Conservation (phyloP, 805 yeast genomes). For the Ogataea pignaliae region DNA sequence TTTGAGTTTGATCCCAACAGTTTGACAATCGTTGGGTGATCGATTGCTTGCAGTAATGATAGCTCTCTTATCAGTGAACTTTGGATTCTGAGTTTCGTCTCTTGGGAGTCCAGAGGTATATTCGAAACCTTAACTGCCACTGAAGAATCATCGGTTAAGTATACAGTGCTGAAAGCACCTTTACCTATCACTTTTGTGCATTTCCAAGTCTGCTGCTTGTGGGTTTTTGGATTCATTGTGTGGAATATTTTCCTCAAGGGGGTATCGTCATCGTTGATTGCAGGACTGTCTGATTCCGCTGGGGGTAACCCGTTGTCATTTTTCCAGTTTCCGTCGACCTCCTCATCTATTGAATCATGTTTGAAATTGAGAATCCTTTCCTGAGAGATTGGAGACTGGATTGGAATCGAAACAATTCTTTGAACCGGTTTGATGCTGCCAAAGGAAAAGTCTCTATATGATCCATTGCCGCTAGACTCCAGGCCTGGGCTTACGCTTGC, state of each 20-base stretch:
- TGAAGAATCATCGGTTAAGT: conserved; percentile 33
- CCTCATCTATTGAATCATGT: conserved; percentile 9
- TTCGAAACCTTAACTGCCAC: conserved; percentile 70
- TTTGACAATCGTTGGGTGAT: conserved; percentile 68
- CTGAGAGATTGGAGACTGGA: conserved; percentile 14
- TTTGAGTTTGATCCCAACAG: conserved; percentile 48
- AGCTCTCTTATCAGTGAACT: conserved; percentile 70
- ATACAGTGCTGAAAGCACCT: conserved; percentile 68
- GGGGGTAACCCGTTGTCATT: background rate
- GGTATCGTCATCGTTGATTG: no score
- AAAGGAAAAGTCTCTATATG: conserved; percentile 10
- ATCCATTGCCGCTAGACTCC: background rate
- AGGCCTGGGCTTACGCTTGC: no score
- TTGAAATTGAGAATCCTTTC: conserved; percentile 10
- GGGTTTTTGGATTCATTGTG: conserved; percentile 11
- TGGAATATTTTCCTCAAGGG: conserved; percentile 4
- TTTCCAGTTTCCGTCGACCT: background rate
- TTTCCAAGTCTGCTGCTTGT: conserved; percentile 28
- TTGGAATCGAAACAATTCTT: conserved; percentile 27
- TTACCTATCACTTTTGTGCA: conserved; percentile 47
- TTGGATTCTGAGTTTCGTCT: conserved; percentile 49
- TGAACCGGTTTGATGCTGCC: conserved; percentile 24
- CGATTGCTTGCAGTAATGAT: conserved; percentile 49
- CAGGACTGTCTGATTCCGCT: no score
- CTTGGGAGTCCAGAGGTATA: conserved; percentile 32